Evolutionary conservation across 139 green algal species (phyloP), one percentile per base, ranked within the genome.

Genomic region (Micractinium conductrix): DNA sequence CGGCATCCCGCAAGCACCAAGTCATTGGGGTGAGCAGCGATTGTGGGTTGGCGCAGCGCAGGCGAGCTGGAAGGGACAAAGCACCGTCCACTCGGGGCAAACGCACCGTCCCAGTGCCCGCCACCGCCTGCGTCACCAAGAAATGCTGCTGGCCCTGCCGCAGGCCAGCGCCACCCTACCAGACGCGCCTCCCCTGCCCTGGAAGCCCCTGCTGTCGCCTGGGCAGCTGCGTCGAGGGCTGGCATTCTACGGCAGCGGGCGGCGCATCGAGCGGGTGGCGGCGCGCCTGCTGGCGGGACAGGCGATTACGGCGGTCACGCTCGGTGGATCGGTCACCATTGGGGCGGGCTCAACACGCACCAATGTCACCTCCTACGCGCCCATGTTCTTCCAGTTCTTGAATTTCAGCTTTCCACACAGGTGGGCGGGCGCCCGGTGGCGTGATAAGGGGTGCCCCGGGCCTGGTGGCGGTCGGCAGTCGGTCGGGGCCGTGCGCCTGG

Each of bases 131-230:
- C n/a, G n/a, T n/a, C n/a, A n/a, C n/a, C n/a, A n/a, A n/a, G n/a
- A n/a, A n/a, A n/a, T n/a, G n/a, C n/a, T 43, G 70, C 70, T 78
- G 70, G n/a, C n/a, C n/a, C n/a, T n/a, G n/a, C n/a, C n/a, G n/a
- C n/a, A n/a, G n/a, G n/a, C n/a, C n/a, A n/a, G n/a, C n/a, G n/a
- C n/a, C n/a, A n/a, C n/a, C n/a, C n/a, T n/a, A n/a, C n/a, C n/a
- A n/a, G n/a, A n/a, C n/a, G n/a, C 70, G 70, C 70, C 58, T 42
- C 70, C 70, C 42, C 42, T 78, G 28, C 70, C 70, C 42, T 78
- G 70, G 70, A 42, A 58, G 70, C 70, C 70, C 28, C 70, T 78
- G 42, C 42, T 78, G 28, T 40, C 42, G 19, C 26, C 42, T 0
- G 70, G 35, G 70, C 42, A 53, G 42, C 70, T 53, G 42, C 45